phyloP scores from a whole-genome alignment of 371 early-diverging fungal genomes.

The Chytridiales sp. region DNA sequence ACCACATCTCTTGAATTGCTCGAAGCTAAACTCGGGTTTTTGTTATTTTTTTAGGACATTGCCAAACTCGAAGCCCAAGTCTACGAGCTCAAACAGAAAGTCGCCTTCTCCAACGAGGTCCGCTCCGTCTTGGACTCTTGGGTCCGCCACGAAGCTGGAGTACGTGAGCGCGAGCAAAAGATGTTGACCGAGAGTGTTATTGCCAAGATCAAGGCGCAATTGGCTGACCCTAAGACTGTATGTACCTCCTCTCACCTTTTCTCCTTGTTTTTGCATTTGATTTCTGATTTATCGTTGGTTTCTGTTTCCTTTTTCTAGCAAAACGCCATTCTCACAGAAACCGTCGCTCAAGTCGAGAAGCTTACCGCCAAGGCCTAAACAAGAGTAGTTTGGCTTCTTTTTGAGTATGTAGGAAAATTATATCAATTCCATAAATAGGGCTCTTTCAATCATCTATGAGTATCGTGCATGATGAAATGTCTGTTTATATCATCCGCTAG shows the following conservation, averaged over 20 bases:
- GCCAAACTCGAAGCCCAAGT: conserved; percentile 90
- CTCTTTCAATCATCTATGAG: too few relatives aligned
- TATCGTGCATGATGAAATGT: too few relatives aligned
- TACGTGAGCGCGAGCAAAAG: conserved; percentile 94
- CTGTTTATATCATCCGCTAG: too few relatives aligned
- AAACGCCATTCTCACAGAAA: conserved; percentile 22
- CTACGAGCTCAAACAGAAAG: conserved; percentile 90
- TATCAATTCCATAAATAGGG: too few relatives aligned
- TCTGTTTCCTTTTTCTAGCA: conserved; percentile 18
- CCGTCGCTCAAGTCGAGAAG: conserved; percentile 29
- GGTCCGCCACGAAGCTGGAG: conserved; percentile 91
- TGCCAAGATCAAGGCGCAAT: conserved; percentile 75
- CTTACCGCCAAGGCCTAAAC: too few relatives aligned
- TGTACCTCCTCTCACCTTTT: conserved; percentile 23
- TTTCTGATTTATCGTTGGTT: not conserved
- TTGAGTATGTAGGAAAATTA: too few relatives aligned
- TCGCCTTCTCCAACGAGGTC: conserved; percentile 77
- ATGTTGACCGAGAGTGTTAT: conserved; percentile 83
- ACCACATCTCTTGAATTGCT: not conserved
- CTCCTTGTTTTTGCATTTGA: conserved; percentile 1
- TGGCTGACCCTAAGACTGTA: conserved; percentile 74
- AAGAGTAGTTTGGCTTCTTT: too few relatives aligned
- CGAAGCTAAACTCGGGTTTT: not conserved
- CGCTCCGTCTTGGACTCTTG: conserved; percentile 90
- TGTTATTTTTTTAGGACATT: conserved; percentile 62